Evolutionary conservation across 2,329 filamentous ascomycete genomes (phyloP), one percentile per base, ranked within the genome.

Genomic region (Curvularia lunata): DNA sequence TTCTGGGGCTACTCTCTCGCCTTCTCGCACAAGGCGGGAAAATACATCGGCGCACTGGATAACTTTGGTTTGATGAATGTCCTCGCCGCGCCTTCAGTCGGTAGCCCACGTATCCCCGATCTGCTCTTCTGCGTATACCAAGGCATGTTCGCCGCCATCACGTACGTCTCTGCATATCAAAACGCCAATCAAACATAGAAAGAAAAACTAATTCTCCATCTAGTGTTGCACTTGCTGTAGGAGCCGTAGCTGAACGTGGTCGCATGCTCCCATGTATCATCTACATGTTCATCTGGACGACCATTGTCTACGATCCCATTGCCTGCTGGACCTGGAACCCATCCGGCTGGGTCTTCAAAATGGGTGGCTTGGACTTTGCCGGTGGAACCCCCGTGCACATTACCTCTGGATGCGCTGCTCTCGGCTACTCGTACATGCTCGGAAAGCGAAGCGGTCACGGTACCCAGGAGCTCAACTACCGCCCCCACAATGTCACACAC

Each of bases 281-380:
- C 71, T 96, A 96, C 83, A 95, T 96, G 88, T 94, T 97, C 72
- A 81, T 96, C 75, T 97, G 92, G 92, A 85, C 89, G 1, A 97
- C 92, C 5, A 74, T 96, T 58, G 90, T 97, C 74, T 97, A 97
- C 78, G 92, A 97, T 69, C 90, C 92, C 1, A 92, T 97, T 73
- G 92, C 92, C 45, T 96, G 92, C 84, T 97, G 92, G 92, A 96
- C 91, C 8, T 97, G 92, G 92, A 96, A 96, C 75, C 78, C 90
- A 0, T 81, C 81, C 30, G 92, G 92, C 21, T 97, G 92, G 92
- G 87, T 88, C 12, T 90, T 85, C 77, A 83, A 85, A 64, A 85
- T 96, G 79, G 92, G 92, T 46, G 91, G 90, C 27, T 84, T 96
- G 43, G 92, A 96, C 78, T 96, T 95, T 71, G 92, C 92, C 21